Evolutionary conservation across 2,329 filamentous ascomycete genomes (phyloP), one percentile per base, ranked within the genome.

Genomic region (Penicillium sp.): DNA sequence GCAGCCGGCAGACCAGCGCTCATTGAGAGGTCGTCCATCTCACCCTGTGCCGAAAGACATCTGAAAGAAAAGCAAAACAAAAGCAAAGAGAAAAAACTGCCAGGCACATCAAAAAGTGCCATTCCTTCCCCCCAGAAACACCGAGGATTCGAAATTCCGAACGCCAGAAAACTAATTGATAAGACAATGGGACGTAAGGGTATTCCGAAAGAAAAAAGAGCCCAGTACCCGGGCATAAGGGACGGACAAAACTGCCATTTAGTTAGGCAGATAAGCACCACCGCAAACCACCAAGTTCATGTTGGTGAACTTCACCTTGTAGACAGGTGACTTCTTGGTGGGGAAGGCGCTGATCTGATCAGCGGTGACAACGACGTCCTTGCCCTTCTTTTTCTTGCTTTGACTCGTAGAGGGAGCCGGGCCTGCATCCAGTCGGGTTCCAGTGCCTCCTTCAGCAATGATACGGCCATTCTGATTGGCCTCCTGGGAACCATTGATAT

Each of bases 261-360:
- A 76, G 2, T 11, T 36, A 35, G 84, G 84, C 67, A 86, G 68
- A 73, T 85, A 87, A 35, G 82, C 83, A 38, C 92, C 91, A 43
- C 89, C 91, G 19, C 91, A 91, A 57, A 97, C 80, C 11, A 97
- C 88, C 61, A 97, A 74, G 70, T 99, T 99, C 90, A 96, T 97
- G 57, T 91, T 81, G 3, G 94, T 97, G 67, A 97, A 97, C 67
- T 88, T 85, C 50, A 96, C 92, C 75, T 93, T 94, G 74, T 95
- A 90, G 10, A 97, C 90, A 0, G 93, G 92, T 14, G 89, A 93
- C 76, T 96, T 96, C 82, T 99, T 99, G 4, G 94, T 97, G 0
- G 91, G 87, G 70, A 97, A 97, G 0, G 90, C 92, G 60, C 86
- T 91, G 75, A 99, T 95, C 75, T 97, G 94, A 68, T 99, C 94